Base-by-base conservation (phyloP, 768 basidiomycete genomes). In the Mycena pura region DNA sequence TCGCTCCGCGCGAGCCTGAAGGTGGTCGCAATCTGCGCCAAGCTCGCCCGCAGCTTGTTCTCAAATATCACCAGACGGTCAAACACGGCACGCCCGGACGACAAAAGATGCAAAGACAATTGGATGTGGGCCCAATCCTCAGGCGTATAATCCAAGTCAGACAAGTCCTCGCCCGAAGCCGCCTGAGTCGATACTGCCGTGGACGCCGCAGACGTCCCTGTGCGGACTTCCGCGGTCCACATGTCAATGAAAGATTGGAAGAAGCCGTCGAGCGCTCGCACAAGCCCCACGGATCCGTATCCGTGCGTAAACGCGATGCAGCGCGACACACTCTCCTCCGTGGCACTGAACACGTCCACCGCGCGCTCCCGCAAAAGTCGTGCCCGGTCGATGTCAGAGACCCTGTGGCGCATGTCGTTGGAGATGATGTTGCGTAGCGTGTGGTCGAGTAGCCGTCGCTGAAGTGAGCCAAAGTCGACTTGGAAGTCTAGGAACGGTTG, bases 401-500 rank as follows among this genome's bases (percentile, higher is more conserved):
- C 61, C 58, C 74, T 77, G 25, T 79, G 81, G 49, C 80, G 77
- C 5, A 77, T 70, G 39, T 83, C 82, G 41, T 64, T 74, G 21
- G 78, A 75, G 44, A 84, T 72, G 15, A 83, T 81, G 9, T 79
- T 76, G n/a, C 77, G 78, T 17, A 93, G 77, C 2, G 78, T 75
- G 45, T 86, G 81, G 25, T 87, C 84, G 54, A 99, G 76, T 49
- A 86, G 82, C 7, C 87, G 84, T 32, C 84, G 81, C 74, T 99
- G 97, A 31, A 97, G 79, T 1, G 81, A 76, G 0, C 85, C 84
- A 73, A 98, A 98, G 55, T 96, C 91, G 17, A 86, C 80, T 68
- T 99, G 96, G 62, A 90, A 90, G 68, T 96, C 92, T 24, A 96
- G 82, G 78, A 98, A 99, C 2, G 96, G 94, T 71, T 96, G 95